Base-by-base conservation (phyloP, 129 eudicot genomes). In the Dittrichia graveolens region DNA sequence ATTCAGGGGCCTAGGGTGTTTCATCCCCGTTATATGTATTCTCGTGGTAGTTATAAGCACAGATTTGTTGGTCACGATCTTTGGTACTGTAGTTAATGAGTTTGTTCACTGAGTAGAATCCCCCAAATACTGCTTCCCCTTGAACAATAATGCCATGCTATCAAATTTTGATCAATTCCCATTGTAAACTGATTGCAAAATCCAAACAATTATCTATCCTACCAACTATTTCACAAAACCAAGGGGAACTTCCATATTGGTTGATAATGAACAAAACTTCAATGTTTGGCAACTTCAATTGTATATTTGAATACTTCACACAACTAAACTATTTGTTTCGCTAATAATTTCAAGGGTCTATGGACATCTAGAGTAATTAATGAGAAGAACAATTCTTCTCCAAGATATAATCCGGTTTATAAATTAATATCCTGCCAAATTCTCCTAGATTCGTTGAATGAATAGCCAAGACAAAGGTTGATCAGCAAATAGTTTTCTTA, bases 231-330 rank as follows among this genome's bases (percentile, higher is more conserved):
- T 66, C 34, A 45, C n/a, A 67, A 31, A 67, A 12, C 13, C 72
- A 34, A 48, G 39, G 31, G 34, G 8, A 24, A 47, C 59, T 31
- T 48, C 24, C 31, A 10, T 59, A 71, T 18, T 24, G 67, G 55
- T 71, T 71, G 67, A 71, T 24, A 57, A 71, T 24, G 34, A 71
- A 55, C 65, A 71, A 13, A 42, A 41, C 65, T 41, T 18, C 55
- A 4, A 56, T 43, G n/a, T 71, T 31, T 24, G 8, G 13, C 65
- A 39, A 16, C 31, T 35, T 55, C 41, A 18, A 53, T 52, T 16
- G 50, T 50, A 18, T 15, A 9, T 53, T 8, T 19, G 7, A 16
- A 39, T 69, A 69, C 62, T 55, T 55, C 8, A 7, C 42, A 18
- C 19, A 56, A 31, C 15, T 44, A 47, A 72, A 59, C 19, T 16